Percentiles rank a stretch among this genome's conserved stretches.
These are phyloP conservation scores for Stagonosporopsis rhizophila DNA, from an alignment of 2,329 filamentous ascomycete species.

Conservation along the genomic window DNA sequence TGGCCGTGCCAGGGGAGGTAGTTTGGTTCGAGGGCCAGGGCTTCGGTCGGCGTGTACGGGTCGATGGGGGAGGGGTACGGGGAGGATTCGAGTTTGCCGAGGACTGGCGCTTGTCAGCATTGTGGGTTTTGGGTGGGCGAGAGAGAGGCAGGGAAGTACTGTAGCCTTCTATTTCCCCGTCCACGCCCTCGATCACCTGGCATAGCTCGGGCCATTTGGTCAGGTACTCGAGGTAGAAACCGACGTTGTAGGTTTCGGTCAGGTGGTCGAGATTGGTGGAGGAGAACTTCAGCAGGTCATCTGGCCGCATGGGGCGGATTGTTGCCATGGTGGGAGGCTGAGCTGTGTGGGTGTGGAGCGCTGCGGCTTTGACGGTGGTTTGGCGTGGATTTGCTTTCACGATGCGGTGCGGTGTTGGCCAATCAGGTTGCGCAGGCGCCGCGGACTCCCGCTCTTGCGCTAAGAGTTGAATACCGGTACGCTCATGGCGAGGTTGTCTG, in stretches of 20 bases:
- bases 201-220: slow-evolving; percentile 96
- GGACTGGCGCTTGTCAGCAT: slow-evolving; percentile 65
- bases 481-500: neutral
- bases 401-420: neutral
- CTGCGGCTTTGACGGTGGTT: neutral
- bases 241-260: slow-evolving; percentile 96
- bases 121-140: neutral
- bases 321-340: slow-evolving; percentile 69
- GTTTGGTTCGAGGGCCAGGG: slow-evolving; percentile 57
- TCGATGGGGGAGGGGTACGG: slow-evolving; percentile 76
- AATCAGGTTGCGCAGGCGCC: slow-evolving; percentile 9
- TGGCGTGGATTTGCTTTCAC: slow-evolving; percentile 10
- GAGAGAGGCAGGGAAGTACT: slow-evolving; percentile 60
- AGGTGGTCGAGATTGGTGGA: slow-evolving; percentile 94
- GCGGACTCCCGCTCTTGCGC: slow-evolving; percentile 1
- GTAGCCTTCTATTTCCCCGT: slow-evolving; percentile 92
- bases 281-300: slow-evolving; percentile 86
- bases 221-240: slow-evolving; percentile 95
- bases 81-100: slow-evolving; percentile 90
- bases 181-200: slow-evolving; percentile 84
- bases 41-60: slow-evolving; percentile 68
- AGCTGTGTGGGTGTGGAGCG: neutral
- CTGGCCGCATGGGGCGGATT: slow-evolving; percentile 74
- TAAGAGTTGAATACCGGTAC: neutral
- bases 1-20: slow-evolving; percentile 99